Base-by-base conservation (phyloP, 2,329 filamentous ascomycete species). In the Colletotrichum sp. region DNA sequence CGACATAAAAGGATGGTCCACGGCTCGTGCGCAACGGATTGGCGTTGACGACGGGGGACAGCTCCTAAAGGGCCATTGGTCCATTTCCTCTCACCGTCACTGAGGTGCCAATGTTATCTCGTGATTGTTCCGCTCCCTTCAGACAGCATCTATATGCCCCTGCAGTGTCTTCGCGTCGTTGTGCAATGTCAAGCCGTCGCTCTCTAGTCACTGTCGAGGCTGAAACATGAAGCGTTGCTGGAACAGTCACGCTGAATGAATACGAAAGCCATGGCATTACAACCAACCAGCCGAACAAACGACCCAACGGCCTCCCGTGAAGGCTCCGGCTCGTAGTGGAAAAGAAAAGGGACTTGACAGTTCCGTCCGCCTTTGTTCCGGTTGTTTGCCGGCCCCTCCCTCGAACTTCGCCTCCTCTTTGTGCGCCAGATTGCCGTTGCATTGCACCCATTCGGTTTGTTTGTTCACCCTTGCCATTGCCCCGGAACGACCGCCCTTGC, bases 201-300 rank as follows among this genome's bases (percentile, higher is more conserved):
- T 55, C 24, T 72, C 72, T 21, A n/a, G 61, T 29, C 57, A 13
- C 11, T 13, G 36, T 66, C 27, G 62, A 63, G 47, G 64, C 69
- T 68, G 71, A 74, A 68, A 74, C 68, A 54, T 57, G 59, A 65
- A 55, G 66, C 67, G 65, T 73, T 76, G 16, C 74, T 72, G 43
- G 31, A 59, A 68, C n/a, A n/a, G 72, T 62, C n/a, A 34, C 72
- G 36, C 31, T 65, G 16, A 16, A 54, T 62, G 27, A 59, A 31
- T 33, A 67, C 21, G 29, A 72, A 62, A 16, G 21, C 36, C 66
- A 68, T 33, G 66, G 57, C 62, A 63, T 57, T 58, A 38, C 34
- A 67, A 51, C 38, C 29, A 74, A 15, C 62, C 27, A 15, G 59
- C 34, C 43, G n/a, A 51, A 21, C 43, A 51, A 21, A 61, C 47